Evolutionary conservation across 129 eudicot genomes (phyloP), one percentile per base, ranked within the genome.

Genomic region (Tagetes patula): DNA sequence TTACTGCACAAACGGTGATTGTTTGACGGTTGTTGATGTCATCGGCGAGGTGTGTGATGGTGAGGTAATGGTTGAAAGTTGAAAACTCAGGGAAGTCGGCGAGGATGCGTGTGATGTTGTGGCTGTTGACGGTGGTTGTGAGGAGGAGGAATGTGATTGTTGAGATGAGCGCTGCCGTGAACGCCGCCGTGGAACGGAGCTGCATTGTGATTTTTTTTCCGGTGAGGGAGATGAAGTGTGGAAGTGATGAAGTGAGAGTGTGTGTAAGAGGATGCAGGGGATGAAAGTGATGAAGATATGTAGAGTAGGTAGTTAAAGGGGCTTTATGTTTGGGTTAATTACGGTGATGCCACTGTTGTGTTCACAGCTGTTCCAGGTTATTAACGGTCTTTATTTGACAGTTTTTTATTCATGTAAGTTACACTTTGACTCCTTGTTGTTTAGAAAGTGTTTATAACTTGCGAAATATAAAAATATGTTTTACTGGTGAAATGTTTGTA

Each of bases 61-160:
- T 83, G 8, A 94, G 84, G 87, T 94, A 90, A 65, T 90, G 96
- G 83, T 86, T 94, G 84, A 94, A 94, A n/a, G 96, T 74, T 9
- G 98, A 87, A 77, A 94, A 90, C 5, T 88, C 89, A 4, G 98
- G 96, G 77, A 52, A 60, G 65, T 87, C 71, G 0, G 81, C 84
- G 10, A 94, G 85, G 7, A 94, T 90, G 52, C n/a, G 50, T 40
- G 96, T 94, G 83, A 94, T 87, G 77, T 94, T 94, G 89, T 87
- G 92, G 3, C 85, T 86, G 3, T 53, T 3, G 39, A 65, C 67
- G 52, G 81, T 66, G 69, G 82, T 13, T 61, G 70, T 30, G 0
- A 79, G 64, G 13, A 78, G 56, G 45, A 82, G 14, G 38, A 87
- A 34, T 6, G 65, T 10, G 11, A 76, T 14, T 3, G 61, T 12